These are phyloP conservation scores for Claviceps pusilla DNA, from an alignment of 2,329 filamentous ascomycete genomes.

Conservation along the genomic window DNA sequence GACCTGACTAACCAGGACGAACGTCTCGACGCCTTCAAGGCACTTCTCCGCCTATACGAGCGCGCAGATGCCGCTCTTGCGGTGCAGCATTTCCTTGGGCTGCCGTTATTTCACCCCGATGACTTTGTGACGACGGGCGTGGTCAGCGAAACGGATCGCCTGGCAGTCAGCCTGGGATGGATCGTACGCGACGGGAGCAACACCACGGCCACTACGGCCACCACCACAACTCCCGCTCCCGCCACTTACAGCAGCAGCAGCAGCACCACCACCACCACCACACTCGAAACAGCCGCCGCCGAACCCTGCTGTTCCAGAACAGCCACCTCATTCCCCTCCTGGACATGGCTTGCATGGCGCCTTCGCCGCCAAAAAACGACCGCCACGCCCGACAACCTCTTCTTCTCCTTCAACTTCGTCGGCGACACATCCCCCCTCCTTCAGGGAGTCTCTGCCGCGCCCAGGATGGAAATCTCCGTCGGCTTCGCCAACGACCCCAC, in stretches of 20 bases:
- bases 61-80: slow-evolving; percentile 13
- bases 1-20: slow-evolving; percentile 15
- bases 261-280: neutral
- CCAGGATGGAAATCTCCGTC: slow-evolving; percentile 19
- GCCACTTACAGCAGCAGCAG: neutral
- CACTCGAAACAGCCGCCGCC: slow-evolving; percentile 8
- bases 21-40: slow-evolving; percentile 20
- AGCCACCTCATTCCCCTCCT: slow-evolving; percentile 17
- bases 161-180: slow-evolving; percentile 22
- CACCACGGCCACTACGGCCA: neutral
- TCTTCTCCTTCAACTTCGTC: slow-evolving; percentile 20
- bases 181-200: slow-evolving; percentile 11
- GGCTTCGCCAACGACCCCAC: slow-evolving; percentile 20
- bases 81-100: slow-evolving; percentile 18
- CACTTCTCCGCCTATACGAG: slow-evolving; percentile 16
- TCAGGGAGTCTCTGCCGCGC: slow-evolving; percentile 16
- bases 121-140: slow-evolving; percentile 15
- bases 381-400: slow-evolving; percentile 3
- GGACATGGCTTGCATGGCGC: slow-evolving; percentile 25
- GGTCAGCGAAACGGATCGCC: slow-evolving; percentile 19
- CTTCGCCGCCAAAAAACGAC: slow-evolving; percentile 10
- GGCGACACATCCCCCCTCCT: slow-evolving; percentile 14
- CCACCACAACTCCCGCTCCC: neutral
- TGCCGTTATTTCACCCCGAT: slow-evolving; percentile 21
- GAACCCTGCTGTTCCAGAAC: slow-evolving; percentile 12